Evolutionary conservation across 2,329 filamentous ascomycete species (phyloP).

Genomic region (Pseudopithomyces maydicus): DNA sequence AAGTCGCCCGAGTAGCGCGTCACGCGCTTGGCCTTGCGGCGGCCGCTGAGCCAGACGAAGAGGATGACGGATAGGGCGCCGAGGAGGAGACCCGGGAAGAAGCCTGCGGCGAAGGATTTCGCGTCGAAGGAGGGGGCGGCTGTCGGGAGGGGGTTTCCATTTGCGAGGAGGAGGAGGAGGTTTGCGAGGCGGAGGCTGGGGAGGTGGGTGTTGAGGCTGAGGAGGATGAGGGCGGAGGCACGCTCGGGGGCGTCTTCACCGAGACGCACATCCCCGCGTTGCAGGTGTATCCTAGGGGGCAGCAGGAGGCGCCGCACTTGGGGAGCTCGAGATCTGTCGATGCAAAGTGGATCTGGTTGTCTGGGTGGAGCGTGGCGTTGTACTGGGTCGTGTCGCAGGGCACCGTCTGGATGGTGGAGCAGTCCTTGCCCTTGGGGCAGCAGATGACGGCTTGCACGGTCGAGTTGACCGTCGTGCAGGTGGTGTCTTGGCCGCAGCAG

Average conservation of each 20-base stretch:
- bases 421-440: constrained; percentile 65
- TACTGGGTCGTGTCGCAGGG: constrained; percentile 67
- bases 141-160: constrained; percentile 20
- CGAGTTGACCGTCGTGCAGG: constrained; percentile 62
- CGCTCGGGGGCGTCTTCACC: constrained; percentile 45
- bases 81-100: constrained; percentile 44
- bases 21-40: constrained; percentile 31
- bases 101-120: constrained; percentile 44
- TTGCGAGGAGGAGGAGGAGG: constrained; percentile 19
- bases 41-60: constrained; percentile 41
- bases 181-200: constrained; percentile 38
- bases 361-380: constrained; percentile 61
- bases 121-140: constrained; percentile 33
- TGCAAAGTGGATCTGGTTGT: constrained; percentile 69
- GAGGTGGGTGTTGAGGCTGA: constrained; percentile 33
- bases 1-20: constrained; percentile 45
- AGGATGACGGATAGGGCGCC: constrained; percentile 39
- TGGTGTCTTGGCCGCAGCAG: constrained; percentile 63
- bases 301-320: constrained; percentile 67
- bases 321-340: constrained; percentile 60
- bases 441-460: constrained; percentile 73
- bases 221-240: constrained; percentile 27
- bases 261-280: constrained; percentile 57
- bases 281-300: constrained; percentile 75
- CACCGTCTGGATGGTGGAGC: constrained; percentile 66